phyloP scores from a whole-genome alignment of 768 basidiomycete genomes.

The Hydnum rufescens region DNA sequence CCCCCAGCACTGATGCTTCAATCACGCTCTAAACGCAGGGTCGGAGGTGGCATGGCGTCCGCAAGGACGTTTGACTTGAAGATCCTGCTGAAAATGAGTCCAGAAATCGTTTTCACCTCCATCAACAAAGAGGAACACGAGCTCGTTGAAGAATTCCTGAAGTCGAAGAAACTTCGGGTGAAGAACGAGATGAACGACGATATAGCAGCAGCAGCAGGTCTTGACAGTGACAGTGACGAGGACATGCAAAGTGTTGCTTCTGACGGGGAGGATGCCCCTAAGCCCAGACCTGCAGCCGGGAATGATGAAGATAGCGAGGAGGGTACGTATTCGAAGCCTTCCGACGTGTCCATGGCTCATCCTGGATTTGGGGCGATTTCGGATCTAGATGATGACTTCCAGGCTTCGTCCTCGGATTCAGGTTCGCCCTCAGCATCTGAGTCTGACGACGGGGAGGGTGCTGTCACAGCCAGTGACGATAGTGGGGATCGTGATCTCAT shows the following conservation, averaged over 20 bases:
- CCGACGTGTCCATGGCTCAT: constrained; percentile 4
- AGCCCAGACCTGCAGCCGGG: constrained; percentile 31
- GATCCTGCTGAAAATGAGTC: constrained; percentile 65
- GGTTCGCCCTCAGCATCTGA: constrained; percentile 76
- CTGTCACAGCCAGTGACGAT: constrained; percentile 39
- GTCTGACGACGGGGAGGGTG: constrained; percentile 34
- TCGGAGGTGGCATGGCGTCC: constrained; percentile 70
- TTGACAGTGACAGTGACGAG: constrained; percentile 56
- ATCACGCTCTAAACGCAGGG: constrained; percentile 22
- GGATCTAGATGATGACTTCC: constrained; percentile 70
- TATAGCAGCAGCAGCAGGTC: constrained; percentile 39
- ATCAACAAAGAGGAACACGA: constrained; percentile 94
- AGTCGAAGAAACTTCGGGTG: constrained; percentile 76
- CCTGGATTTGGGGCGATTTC: background rate
- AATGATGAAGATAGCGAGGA: constrained; percentile 62
- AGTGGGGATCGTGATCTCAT: constrained; percentile 16
- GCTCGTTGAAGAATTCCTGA: constrained; percentile 63
- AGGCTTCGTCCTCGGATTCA: constrained; percentile 61
- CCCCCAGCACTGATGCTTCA: background rate
- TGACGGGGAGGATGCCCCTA: constrained; percentile 32
- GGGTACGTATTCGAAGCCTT: constrained; percentile 24
- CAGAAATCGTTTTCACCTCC: constrained; percentile 77
- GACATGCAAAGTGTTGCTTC: constrained; percentile 63
- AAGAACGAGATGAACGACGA: constrained; percentile 93
- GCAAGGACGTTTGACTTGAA: constrained; percentile 89